Conservation (phyloP, 306 rosid genomes). For the Ziziphus jujuba region DNA sequence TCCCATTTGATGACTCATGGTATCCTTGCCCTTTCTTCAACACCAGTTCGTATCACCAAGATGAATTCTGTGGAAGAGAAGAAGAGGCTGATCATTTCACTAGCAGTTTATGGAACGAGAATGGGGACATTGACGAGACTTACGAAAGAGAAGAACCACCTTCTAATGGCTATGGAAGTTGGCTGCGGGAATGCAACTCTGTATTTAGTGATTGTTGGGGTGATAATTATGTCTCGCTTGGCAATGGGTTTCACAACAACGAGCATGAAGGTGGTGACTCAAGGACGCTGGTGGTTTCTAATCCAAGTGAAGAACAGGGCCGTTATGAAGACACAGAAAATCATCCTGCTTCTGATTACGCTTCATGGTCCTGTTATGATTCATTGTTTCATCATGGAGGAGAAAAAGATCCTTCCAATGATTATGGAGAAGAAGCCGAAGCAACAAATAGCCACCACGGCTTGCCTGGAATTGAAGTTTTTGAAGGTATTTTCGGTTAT, state of each 20-base stretch:
- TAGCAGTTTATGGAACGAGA: slow-evolving; percentile 17
- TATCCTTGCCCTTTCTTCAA: slow-evolving; percentile 11
- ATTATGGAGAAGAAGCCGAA: slow-evolving; percentile 19
- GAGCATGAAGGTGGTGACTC: background rate
- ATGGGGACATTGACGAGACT: slow-evolving; percentile 18
- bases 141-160: slow-evolving; percentile 20
- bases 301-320: slow-evolving; percentile 12
- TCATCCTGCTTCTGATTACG: slow-evolving; percentile 21
- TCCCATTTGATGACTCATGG: background rate
- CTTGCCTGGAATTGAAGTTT: slow-evolving; percentile 18
- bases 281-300: slow-evolving; percentile 5
- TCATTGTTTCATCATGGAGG: slow-evolving; percentile 22
- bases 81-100: background rate
- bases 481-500: slow-evolving; percentile 34
- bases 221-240: slow-evolving; percentile 12
- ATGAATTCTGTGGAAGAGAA: slow-evolving; percentile 12
- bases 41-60: slow-evolving; percentile 18
- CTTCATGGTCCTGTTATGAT: slow-evolving; percentile 19
- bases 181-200: slow-evolving; percentile 5
- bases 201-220: slow-evolving; percentile 17
- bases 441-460: background rate
- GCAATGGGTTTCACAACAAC: slow-evolving; percentile 13
- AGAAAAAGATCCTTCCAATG: background rate
- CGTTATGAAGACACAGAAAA: slow-evolving; percentile 14
- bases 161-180: background rate